Evolutionary conservation across 1,284 basidiomycete genomes (phyloP).

Genomic region (Microbotryum saponariae): DNA sequence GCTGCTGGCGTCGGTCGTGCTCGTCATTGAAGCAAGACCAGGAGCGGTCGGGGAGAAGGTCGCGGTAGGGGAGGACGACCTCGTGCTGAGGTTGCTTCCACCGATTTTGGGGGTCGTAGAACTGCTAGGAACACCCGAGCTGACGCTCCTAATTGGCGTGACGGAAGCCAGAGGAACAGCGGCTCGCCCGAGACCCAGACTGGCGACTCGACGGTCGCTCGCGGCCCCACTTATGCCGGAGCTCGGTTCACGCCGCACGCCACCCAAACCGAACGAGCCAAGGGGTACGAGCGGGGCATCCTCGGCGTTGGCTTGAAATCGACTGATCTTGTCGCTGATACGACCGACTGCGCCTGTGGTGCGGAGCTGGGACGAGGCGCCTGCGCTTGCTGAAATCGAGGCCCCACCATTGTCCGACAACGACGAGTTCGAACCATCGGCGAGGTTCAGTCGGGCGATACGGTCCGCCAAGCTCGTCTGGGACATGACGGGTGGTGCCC

Average conservation of each 20-base stretch:
- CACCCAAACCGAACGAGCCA: slow-evolving; percentile 19
- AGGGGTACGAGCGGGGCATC: slow-evolving; percentile 16
- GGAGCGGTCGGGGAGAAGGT: background rate
- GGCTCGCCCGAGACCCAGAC: slow-evolving; percentile 22
- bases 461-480: slow-evolving; percentile 8
- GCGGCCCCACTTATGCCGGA: background rate
- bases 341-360: slow-evolving; percentile 9
- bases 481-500: no score
- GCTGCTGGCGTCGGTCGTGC: background rate
- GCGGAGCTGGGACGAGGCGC: background rate
- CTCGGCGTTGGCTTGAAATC: slow-evolving; percentile 20
- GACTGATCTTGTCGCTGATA: slow-evolving; percentile 23
- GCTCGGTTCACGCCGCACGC: background rate
- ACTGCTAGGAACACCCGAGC: slow-evolving; percentile 2
- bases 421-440: background rate
- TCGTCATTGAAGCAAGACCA: background rate
- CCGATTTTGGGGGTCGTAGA: background rate
- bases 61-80: no score
- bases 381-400: no score
- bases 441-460: slow-evolving; percentile 16
- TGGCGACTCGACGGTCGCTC: slow-evolving; percentile 15
- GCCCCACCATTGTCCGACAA: no score
- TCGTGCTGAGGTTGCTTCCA: background rate
- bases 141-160: slow-evolving; percentile 10
- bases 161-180: slow-evolving; percentile 21